Conservation (phyloP, 441 rosid genomes). For the Daphne laureola region DNA sequence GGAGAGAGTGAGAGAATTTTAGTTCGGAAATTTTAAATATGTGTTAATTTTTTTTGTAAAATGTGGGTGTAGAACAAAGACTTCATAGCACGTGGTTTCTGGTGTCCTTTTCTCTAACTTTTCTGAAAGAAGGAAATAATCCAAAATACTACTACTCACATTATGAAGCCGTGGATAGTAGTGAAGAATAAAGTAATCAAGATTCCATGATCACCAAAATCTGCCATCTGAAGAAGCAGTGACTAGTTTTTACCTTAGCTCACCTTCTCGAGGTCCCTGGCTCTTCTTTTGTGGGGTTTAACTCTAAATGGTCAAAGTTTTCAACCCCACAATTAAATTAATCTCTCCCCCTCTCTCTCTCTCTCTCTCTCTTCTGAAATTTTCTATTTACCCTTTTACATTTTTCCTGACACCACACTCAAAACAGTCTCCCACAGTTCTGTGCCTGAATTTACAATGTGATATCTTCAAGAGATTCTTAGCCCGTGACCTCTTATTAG, state of each 20-base stretch:
- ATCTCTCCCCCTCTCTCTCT: conserved; percentile 12
- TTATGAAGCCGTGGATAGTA: conserved; percentile 21
- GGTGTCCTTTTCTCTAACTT: conserved; percentile 22
- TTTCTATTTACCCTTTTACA: conserved; percentile 13
- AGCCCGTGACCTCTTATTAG: conserved; percentile 49
- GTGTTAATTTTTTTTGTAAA: too few relatives aligned
- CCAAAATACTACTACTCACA: conserved; percentile 13
- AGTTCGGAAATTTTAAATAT: too few relatives aligned
- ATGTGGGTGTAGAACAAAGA: too few relatives aligned
- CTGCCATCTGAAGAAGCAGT: conserved; percentile 12
- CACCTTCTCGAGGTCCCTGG: conserved; percentile 23
- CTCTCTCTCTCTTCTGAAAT: neutral
- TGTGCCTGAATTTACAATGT: conserved; percentile 25
- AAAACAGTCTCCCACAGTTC: conserved; percentile 20
- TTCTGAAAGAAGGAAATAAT: conserved; percentile 13
- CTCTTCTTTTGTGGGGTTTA: conserved; percentile 11
- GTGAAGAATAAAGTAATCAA: conserved; percentile 29
- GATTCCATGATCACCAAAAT: conserved; percentile 30
- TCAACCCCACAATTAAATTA: conserved; percentile 26
- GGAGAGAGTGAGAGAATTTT: too few relatives aligned
- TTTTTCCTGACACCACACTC: conserved; percentile 23
- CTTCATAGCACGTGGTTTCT: conserved; percentile 31
- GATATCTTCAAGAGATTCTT: conserved; percentile 41
- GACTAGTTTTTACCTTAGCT: conserved; percentile 2
- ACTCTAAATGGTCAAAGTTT: conserved; percentile 24